Percentiles rank a stretch among this genome's conserved stretches.
Conservation (phyloP, 345 rosid genomes). For the Eucalyptus dawsonii region DNA sequence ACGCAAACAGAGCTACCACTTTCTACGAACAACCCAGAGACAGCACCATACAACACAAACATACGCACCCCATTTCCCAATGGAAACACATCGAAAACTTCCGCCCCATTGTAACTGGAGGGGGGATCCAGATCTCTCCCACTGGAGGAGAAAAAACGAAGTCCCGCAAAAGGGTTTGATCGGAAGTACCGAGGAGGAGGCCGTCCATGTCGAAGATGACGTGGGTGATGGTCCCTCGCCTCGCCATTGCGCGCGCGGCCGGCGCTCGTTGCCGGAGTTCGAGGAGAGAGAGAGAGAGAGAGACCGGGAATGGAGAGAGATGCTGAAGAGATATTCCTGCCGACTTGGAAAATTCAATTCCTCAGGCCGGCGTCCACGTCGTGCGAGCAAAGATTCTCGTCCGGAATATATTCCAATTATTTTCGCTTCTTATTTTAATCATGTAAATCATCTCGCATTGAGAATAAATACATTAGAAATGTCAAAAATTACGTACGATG, state of each 20-base stretch:
- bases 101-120: not conserved
- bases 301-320: not conserved
- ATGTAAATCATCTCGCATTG: rapidly evolving
- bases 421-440: not conserved
- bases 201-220: constrained; percentile 98
- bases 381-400: no score
- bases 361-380: not conserved
- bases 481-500: rapidly evolving
- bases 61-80: not conserved
- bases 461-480: rapidly evolving
- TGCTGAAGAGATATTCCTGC: not conserved
- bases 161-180: not conserved
- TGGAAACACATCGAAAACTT: not conserved
- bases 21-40: not conserved
- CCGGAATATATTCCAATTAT: not conserved
- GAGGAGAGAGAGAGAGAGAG: not conserved
- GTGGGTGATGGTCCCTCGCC: constrained; percentile 52
- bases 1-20: not conserved
- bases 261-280: not conserved
- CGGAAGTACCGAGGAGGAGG: constrained; percentile 60
- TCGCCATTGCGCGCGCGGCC: not conserved
- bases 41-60: not conserved
- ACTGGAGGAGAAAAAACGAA: not conserved
- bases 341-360: not conserved
- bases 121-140: not conserved